phyloP scores from a whole-genome alignment of 176 grass and related monocot species.

The Saccharum spontaneum region DNA sequence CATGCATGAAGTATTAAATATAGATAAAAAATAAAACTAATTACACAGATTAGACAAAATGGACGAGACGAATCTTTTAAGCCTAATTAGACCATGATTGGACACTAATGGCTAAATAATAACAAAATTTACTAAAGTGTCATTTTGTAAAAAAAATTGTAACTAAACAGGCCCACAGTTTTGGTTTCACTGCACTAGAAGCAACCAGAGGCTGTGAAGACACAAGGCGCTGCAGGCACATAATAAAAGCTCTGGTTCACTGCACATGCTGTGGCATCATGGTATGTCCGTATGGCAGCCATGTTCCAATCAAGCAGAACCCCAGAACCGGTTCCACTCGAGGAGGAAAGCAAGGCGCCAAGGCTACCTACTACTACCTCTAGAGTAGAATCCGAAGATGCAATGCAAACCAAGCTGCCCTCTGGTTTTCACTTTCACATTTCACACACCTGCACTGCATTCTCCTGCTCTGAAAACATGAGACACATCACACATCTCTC shows the following conservation, averaged over 20 bases:
- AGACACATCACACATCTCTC: neutral
- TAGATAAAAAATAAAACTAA: too few species aligned
- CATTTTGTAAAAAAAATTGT: too few species aligned
- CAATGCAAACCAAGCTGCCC: neutral
- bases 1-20: too few species aligned
- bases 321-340: conserved; percentile 28
- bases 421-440: neutral
- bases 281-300: conserved; percentile 3
- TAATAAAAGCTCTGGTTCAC: conserved; percentile 20
- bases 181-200: conserved; percentile 24
- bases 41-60: too few species aligned
- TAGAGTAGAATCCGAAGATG: neutral
- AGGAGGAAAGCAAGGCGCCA: neutral
- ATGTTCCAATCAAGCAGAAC: conserved; percentile 30
- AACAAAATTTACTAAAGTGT: too few species aligned
- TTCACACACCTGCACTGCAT: neutral
- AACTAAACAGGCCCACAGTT: neutral
- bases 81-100: too few species aligned
- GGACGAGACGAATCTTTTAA: too few species aligned
- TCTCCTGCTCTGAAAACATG: neutral
- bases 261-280: conserved; percentile 21
- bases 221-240: conserved; percentile 1
- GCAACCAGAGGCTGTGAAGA: conserved; percentile 28
- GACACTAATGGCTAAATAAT: too few species aligned
- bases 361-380: neutral